A percentile compares a stretch with the other conserved stretches of the same genome.
These are phyloP conservation scores for Coemansia guatemalensis DNA, from an alignment of 192 early-diverging fungal genomes.

Conservation along the genomic window DNA sequence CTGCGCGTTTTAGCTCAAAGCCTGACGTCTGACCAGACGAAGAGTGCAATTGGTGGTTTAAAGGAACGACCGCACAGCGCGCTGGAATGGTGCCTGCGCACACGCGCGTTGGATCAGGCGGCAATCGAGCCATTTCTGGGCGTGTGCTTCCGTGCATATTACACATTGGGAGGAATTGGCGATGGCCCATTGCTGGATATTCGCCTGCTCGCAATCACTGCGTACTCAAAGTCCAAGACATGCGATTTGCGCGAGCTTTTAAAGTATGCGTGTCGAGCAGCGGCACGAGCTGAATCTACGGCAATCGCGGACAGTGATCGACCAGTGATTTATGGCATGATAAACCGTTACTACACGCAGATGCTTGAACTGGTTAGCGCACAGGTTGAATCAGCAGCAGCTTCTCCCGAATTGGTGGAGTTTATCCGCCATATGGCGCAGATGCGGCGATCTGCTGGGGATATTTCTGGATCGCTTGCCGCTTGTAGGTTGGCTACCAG, in stretches of 20 bases:
- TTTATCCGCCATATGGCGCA: conserved; percentile 20
- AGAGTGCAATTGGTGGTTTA: conserved; percentile 1
- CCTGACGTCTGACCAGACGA: neutral
- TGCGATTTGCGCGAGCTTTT: conserved; percentile 41
- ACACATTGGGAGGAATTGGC: conserved; percentile 18
- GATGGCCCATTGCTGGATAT: conserved; percentile 16
- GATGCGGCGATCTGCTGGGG: neutral
- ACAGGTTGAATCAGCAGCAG: neutral
- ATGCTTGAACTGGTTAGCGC: conserved; percentile 6
- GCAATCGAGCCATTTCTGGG: conserved; percentile 23
- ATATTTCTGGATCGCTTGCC: conserved; percentile 4
- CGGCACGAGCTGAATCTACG: conserved; percentile 1
- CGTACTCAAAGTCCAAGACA: conserved; percentile 26
- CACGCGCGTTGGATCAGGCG: conserved; percentile 23
- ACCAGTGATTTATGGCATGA: neutral
- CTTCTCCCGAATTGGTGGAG: conserved; percentile 42
- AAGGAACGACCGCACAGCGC: conserved; percentile 16
- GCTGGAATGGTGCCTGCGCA: conserved; percentile 39
- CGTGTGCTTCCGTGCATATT: conserved; percentile 46
- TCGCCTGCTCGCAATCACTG: conserved; percentile 23
- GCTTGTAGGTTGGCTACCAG: conserved; percentile 9
- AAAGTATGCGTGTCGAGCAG: conserved; percentile 24
- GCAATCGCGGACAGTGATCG: neutral
- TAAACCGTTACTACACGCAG: conserved; percentile 21
- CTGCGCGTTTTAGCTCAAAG: conserved; percentile 35